Conservation (phyloP, 2,329 filamentous ascomycete genomes). For the Clathrospora elynae region DNA sequence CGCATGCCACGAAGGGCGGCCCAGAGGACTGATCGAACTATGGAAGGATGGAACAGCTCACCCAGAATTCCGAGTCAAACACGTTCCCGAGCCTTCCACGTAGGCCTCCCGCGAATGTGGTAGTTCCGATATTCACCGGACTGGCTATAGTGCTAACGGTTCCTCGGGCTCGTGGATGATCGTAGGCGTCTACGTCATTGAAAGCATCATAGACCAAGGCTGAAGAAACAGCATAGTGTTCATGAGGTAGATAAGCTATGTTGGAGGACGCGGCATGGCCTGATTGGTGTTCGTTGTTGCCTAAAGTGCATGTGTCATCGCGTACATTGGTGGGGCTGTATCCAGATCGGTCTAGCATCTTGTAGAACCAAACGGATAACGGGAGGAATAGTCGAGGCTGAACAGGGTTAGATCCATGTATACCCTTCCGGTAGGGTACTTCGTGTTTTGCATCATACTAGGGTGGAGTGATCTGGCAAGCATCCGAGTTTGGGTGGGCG, state of each 20-base stretch:
- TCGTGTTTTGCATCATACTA: background rate
- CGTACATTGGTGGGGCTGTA: background rate
- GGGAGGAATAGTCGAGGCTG: background rate
- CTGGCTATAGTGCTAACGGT: background rate
- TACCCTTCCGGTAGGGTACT: background rate
- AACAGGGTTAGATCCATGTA: background rate
- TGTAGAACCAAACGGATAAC: background rate
- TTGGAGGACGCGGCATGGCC: constrained; percentile 1
- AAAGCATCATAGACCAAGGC: background rate
- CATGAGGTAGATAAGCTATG: background rate
- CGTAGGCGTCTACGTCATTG: background rate
- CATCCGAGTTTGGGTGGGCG: background rate
- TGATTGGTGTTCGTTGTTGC: constrained; percentile 11
- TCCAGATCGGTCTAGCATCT: constrained; percentile 5
- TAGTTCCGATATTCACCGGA: background rate
- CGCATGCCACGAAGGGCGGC: background rate
- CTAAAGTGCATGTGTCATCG: constrained; percentile 1
- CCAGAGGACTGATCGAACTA: constrained; percentile 8
- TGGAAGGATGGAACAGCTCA: constrained; percentile 15
- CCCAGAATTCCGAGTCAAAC: constrained; percentile 15
- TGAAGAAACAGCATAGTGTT: background rate
- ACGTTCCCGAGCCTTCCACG: background rate
- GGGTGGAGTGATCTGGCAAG: background rate
- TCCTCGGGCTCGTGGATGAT: background rate
- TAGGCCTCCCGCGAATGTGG: too few species aligned